Evolutionary conservation across 208 protist genomes (phyloP), one percentile per base, ranked within the genome.

Genomic region (Acanthamoeba divionensis): DNA sequence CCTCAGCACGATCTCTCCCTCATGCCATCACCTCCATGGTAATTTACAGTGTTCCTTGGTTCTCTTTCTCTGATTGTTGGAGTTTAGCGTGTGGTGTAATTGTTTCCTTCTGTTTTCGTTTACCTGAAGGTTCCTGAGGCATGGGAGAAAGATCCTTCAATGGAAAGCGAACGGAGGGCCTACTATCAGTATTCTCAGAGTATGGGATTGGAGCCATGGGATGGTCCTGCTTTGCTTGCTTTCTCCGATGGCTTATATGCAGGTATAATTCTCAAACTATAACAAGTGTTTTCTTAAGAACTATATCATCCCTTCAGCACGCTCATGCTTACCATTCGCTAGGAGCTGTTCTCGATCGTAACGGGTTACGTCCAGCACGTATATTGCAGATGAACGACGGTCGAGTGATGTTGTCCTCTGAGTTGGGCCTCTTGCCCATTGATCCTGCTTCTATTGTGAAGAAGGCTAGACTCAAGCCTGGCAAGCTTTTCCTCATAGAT

Each of bases 121-220:
- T 93, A 95, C 89, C 94, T 95, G 65, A 89, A 96, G 86, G 93
- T 97, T n/a, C 96, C 96, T 21, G 96, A 97, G 90, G 92, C 95
- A 5, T 97, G 94, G 94, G 45, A 94, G 36, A 93, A 95, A 41
- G 82, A 96, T 55, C 21, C 29, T 4, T 79, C 62, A 57, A 95
- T 95, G 91, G 36, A 67, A 66, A 1, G 4, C 2, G 57, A 41
- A 9, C 85, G 91, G 29, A 66, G 57, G 4, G 93, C 60, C n/a
- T 96, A 96, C 77, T 96, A 95, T 91, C 87, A 96, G 62, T 97
- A 93, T 77, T n/a, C n/a, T n/a, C 65, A 93, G 73, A 93, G 91
- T 18, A 87, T 82, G 2, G 18, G 97, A 13, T 95, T 94, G 94
- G 96, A 97, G 94, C 90, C 96, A 26, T 97, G 96, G 96, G 96